Evolutionary conservation across 2,329 filamentous ascomycete genomes (phyloP), one percentile per base, ranked within the genome.

Genomic region (Didymella pinodella): DNA sequence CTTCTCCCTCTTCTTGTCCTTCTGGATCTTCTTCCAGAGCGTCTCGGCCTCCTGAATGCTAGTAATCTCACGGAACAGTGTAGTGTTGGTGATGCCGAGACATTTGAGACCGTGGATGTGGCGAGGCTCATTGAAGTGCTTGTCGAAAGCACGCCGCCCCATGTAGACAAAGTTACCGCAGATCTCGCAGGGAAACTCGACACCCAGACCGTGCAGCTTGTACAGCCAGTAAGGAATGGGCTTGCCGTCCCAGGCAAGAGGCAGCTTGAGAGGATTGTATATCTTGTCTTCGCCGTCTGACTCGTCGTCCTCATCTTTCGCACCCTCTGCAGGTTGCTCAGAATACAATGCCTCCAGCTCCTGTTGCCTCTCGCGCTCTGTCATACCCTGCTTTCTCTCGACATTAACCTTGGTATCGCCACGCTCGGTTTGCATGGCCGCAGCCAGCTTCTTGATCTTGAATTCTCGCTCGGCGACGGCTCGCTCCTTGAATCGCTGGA

Each of bases 111-210:
- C 95, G 74, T 97, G 95, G 48, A 98, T 90, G 74, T 99, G 95
- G 52, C 93, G 84, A 8, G 91, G 88, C 77, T 99, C 95, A 67
- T 93, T 96, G 80, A 99, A 99, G 77, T 99, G 95, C 82, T 99
- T 99, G 75, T 99, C 95, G 70, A 97, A 99, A 1, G 93, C 93
- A 48, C 95, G 87, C 25, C 95, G 86, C 16, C 95, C 95, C 90
- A 97, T 97, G 81, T 98, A 98, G n/a, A 97, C 93, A 72, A 93
- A 97, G 78, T 98, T 98, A 55, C 95, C 95, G 74, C 95, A 99
- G 56, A 99, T 92, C 76, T 99, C 94, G 81, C 95, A 99, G 0
- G 90, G 85, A 67, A 97, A 97, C 70, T 99, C 95, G 12, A 97
- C 93, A 8, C 95, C 95, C 26, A 99, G 82, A 1, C 95, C 95